These are phyloP conservation scores for Albatrellus ellisii DNA, from an alignment of 768 basidiomycete species.

Conservation along the genomic window DNA sequence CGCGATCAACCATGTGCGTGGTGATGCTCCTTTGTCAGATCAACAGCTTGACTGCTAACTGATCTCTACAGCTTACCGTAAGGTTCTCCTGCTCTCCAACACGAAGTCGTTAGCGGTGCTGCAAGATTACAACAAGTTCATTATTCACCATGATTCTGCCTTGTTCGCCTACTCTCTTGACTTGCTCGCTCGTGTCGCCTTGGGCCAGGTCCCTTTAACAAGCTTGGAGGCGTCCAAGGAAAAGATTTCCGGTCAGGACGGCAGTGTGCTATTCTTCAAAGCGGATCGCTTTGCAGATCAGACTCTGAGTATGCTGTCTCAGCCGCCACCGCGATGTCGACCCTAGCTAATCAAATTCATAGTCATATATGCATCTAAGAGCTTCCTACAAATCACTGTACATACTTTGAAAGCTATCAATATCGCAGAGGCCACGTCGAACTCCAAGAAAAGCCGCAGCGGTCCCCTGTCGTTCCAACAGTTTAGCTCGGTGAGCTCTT, in stretches of 20 bases:
- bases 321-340: background rate
- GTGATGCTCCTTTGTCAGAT: constrained; percentile 1
- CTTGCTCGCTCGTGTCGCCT: constrained; percentile 44
- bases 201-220: constrained; percentile 31
- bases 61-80: constrained; percentile 36
- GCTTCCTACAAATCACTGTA: constrained; percentile 43
- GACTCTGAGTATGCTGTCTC: constrained; percentile 32
- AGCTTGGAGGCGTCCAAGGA: constrained; percentile 47
- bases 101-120: constrained; percentile 45
- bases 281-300: constrained; percentile 39
- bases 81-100: constrained; percentile 36
- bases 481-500: constrained; percentile 47
- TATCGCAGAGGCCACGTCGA: constrained; percentile 22
- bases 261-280: constrained; percentile 47
- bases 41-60: constrained; percentile 1
- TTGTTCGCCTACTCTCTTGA: constrained; percentile 62
- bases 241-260: constrained; percentile 39
- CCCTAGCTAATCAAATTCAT: background rate
- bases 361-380: constrained; percentile 65
- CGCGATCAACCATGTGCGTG: constrained; percentile 41
- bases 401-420: constrained; percentile 46
- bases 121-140: constrained; percentile 47
- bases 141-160: constrained; percentile 46
- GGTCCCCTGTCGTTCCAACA: constrained; percentile 35
- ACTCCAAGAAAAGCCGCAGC: constrained; percentile 24